Percentiles rank a stretch among this genome's conserved stretches.
Conservation (phyloP, 257 asterid genomes). For the Solanum neorickii region DNA sequence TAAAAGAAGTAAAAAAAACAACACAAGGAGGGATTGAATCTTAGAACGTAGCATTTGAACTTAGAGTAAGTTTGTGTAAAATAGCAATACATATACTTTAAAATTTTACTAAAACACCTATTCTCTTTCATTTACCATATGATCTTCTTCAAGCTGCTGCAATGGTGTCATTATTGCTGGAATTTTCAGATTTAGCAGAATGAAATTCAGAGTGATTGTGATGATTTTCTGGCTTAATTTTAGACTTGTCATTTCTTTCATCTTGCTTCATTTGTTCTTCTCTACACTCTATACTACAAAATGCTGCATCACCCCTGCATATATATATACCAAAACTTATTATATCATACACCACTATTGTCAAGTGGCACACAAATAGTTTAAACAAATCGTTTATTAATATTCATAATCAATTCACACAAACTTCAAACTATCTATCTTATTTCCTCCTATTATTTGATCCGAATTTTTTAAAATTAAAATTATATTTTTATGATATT, state of each 20-base stretch:
- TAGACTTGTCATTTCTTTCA: slow-evolving; percentile 17
- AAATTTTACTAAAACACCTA: not conserved
- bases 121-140: not conserved
- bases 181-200: slow-evolving; percentile 7
- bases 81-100: not conserved
- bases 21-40: not conserved
- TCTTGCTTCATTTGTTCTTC: slow-evolving; percentile 32
- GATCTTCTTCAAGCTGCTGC: slow-evolving; percentile 17
- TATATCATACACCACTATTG: not conserved
- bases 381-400: not conserved
- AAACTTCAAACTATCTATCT: not conserved
- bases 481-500: too few species aligned
- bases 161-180: slow-evolving; percentile 8
- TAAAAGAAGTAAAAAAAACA: not conserved
- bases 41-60: not conserved
- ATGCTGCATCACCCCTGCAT: slow-evolving; percentile 35
- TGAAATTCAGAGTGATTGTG: slow-evolving; percentile 6
- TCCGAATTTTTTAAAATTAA: too few species aligned
- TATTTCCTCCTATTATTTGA: not conserved
- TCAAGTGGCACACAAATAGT: not conserved
- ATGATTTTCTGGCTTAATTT: not conserved
- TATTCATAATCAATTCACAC: not conserved
- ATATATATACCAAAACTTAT: not conserved
- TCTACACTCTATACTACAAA: slow-evolving; percentile 39
- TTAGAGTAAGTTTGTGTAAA: not conserved